These are phyloP conservation scores for Cicer chorassanicum DNA, from an alignment of 306 rosid species.

Conservation along the genomic window DNA sequence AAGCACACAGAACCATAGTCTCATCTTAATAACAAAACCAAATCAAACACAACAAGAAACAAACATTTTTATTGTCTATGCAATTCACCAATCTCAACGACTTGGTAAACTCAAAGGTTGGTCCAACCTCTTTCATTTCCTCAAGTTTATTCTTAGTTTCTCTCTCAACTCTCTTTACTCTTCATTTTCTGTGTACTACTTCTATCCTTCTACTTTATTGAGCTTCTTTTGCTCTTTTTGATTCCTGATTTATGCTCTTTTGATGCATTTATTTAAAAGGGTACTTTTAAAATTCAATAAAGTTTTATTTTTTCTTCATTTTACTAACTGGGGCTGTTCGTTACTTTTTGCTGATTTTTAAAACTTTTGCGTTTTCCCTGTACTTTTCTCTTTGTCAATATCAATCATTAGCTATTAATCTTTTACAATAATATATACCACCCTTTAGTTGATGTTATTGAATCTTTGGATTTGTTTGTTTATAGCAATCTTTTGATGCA, in stretches of 20 bases:
- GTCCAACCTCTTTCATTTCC: conserved; percentile 29
- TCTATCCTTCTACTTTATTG: conserved; percentile 40
- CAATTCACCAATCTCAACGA: conserved; percentile 28
- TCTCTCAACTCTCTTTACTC: conserved; percentile 33
- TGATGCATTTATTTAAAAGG: conserved; percentile 17
- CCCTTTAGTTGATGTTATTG: conserved; percentile 36
- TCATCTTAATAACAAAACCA: conserved; percentile 25
- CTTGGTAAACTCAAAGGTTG: conserved; percentile 53
- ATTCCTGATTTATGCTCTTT: conserved; percentile 31
- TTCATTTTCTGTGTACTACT: conserved; percentile 4
- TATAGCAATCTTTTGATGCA: conserved; percentile 10
- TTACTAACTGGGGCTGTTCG: conserved; percentile 21
- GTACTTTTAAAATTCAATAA: conserved; percentile 32
- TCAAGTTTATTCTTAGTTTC: conserved; percentile 21
- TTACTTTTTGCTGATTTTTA: conserved; percentile 20
- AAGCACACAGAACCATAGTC: conserved; percentile 2
- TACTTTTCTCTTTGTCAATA: neutral
- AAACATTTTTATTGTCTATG: neutral
- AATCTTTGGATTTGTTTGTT: conserved; percentile 42
- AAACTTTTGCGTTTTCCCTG: neutral
- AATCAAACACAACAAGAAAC: conserved; percentile 2
- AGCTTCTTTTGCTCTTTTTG: conserved; percentile 22
- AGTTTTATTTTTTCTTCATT: conserved; percentile 31
- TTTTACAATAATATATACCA: neutral
- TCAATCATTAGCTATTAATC: conserved; percentile 11